These are phyloP conservation scores for Oleoguttula mirabilis DNA, from an alignment of 495 filamentous ascomycete genomes.

Conservation along the genomic window DNA sequence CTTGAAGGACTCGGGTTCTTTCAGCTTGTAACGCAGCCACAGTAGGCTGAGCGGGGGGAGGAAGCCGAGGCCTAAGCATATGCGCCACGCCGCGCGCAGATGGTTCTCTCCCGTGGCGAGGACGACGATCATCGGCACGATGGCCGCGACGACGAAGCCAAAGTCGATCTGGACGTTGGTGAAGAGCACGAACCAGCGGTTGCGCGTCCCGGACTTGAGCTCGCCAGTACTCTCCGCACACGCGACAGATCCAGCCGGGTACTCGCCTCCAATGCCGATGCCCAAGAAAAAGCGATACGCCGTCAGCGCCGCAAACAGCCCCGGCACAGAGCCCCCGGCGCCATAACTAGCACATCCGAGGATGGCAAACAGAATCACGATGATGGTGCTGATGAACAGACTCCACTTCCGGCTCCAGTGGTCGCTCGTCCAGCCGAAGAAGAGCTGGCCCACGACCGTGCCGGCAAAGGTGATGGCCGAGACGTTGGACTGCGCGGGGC, in stretches of 20 bases:
- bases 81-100: conserved; percentile 61
- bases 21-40: conserved; percentile 58
- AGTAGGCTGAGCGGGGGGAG: conserved; percentile 67
- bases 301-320: conserved; percentile 69
- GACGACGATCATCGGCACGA: conserved; percentile 54
- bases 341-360: conserved; percentile 67
- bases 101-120: conserved; percentile 58
- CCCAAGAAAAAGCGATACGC: conserved; percentile 77
- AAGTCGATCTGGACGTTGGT: conserved; percentile 83
- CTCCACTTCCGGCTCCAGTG: conserved; percentile 75
- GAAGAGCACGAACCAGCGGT: conserved; percentile 87
- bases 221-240: conserved; percentile 76
- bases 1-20: conserved; percentile 76
- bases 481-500: conserved; percentile 56
- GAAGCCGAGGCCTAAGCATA: conserved; percentile 64
- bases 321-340: conserved; percentile 44
- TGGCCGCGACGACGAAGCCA: conserved; percentile 62
- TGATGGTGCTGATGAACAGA: conserved; percentile 64
- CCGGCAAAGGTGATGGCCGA: conserved; percentile 76
- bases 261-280: conserved; percentile 58
- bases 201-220: conserved; percentile 63
- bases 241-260: conserved; percentile 77
- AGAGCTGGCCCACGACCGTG: conserved; percentile 71
- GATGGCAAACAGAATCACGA: conserved; percentile 76
- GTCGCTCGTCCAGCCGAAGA: conserved; percentile 74